A percentile compares a stretch with the other conserved stretches of the same genome.
These are phyloP conservation scores for Corymbia maculata DNA, from an alignment of 345 rosid genomes.

Conservation along the genomic window DNA sequence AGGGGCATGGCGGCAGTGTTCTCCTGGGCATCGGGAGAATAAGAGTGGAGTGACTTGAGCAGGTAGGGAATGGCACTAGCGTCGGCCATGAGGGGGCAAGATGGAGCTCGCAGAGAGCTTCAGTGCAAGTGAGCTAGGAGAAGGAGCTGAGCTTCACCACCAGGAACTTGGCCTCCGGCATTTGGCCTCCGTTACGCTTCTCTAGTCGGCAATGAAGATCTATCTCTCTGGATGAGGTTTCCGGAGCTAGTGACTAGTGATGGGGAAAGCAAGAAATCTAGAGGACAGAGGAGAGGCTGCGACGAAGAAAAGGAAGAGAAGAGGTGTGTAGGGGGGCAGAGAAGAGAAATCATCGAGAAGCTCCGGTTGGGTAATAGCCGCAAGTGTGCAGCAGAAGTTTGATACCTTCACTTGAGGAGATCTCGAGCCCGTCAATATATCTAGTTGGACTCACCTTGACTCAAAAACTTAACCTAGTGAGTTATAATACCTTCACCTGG, in stretches of 20 bases:
- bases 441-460: too few species aligned
- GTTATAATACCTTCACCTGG: too few species aligned
- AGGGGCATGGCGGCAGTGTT: conserved; percentile 80
- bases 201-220: background rate
- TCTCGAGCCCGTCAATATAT: too few species aligned
- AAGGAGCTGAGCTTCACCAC: conserved; percentile 70
- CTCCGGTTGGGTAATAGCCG: background rate
- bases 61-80: conserved; percentile 74
- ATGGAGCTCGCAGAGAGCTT: conserved; percentile 60
- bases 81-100: conserved; percentile 49
- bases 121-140: conserved; percentile 51
- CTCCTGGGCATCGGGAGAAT: conserved; percentile 48
- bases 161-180: conserved; percentile 39
- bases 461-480: too few species aligned
- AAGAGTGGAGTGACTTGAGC: conserved; percentile 61
- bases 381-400: too few species aligned
- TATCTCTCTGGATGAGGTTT: background rate
- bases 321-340: background rate
- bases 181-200: conserved; percentile 48
- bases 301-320: background rate
- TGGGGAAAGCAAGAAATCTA: background rate
- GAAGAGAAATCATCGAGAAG: background rate
- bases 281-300: background rate
- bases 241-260: background rate
- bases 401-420: too few species aligned